Percentiles rank a stretch among this genome's conserved stretches.
Evolutionary conservation across 1,284 basidiomycete genomes (phyloP).

Genomic region (Naganishia cerealis): DNA sequence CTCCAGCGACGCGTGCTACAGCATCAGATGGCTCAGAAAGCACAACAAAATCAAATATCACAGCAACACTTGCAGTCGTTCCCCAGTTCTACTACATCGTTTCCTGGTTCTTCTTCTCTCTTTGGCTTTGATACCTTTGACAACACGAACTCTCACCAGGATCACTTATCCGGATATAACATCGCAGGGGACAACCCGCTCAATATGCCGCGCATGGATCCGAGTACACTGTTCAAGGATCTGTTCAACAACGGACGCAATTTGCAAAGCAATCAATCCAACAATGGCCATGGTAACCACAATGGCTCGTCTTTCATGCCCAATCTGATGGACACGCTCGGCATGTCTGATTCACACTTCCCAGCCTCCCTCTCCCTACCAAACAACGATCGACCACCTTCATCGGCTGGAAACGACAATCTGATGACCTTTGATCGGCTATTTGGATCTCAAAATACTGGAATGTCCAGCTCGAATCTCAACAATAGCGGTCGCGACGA

Average conservation of each 20-base stretch:
- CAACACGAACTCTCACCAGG: neutral
- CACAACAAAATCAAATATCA: slow-evolving; percentile 24
- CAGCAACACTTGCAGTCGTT: slow-evolving; percentile 21
- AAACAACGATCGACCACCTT: slow-evolving; percentile 11
- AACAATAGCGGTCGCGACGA: neutral
- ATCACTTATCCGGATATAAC: neutral
- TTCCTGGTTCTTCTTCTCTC: slow-evolving; percentile 7
- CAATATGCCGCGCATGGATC: slow-evolving; percentile 18
- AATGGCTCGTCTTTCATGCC: slow-evolving; percentile 16
- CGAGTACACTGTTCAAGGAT: slow-evolving; percentile 26
- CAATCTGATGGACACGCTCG: slow-evolving; percentile 17
- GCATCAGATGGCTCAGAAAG: slow-evolving; percentile 26
- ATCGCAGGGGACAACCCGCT: neutral
- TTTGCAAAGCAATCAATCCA: slow-evolving; percentile 3
- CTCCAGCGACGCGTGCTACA: slow-evolving; percentile 22
- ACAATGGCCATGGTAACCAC: neutral
- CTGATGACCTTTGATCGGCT: slow-evolving; percentile 8
- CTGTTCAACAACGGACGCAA: slow-evolving; percentile 20
- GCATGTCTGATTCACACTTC: slow-evolving; percentile 8
- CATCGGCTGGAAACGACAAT: slow-evolving; percentile 5
- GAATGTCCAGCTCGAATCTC: neutral
- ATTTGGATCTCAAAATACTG: slow-evolving; percentile 6
- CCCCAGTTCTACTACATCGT: slow-evolving; percentile 6
- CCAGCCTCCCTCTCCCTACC: neutral
- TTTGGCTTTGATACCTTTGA: slow-evolving; percentile 23